Percentiles rank a stretch among this genome's conserved stretches.
Evolutionary conservation across 352 stramenopile genomes (phyloP).

Genomic region (Aphanomyces cochlioides): DNA sequence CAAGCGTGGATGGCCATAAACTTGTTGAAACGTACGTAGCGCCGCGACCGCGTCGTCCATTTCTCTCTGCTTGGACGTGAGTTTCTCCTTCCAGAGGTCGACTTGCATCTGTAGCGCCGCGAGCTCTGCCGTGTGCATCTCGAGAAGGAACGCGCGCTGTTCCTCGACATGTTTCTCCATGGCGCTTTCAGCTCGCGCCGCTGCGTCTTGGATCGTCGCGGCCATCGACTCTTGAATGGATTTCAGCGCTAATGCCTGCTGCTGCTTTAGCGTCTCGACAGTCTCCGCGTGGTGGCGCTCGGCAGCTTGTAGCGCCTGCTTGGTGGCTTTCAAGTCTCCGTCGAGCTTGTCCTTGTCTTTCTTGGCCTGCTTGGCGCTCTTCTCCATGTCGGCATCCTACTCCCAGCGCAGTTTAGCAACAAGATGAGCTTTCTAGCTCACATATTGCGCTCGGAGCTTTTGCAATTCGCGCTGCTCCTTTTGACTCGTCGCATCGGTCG

Average conservation of each 20-base stretch:
- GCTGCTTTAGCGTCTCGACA: slow-evolving; percentile 28
- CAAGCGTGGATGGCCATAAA: background rate
- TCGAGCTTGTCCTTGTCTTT: slow-evolving; percentile 12
- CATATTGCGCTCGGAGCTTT: slow-evolving; percentile 32
- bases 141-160: slow-evolving; percentile 14
- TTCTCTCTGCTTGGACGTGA: background rate
- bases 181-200: background rate
- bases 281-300: slow-evolving; percentile 30
- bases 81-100: background rate
- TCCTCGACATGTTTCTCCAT: slow-evolving; percentile 15
- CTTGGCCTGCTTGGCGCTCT: background rate
- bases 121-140: slow-evolving; percentile 17
- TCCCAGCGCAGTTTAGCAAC: background rate
- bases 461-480: slow-evolving; percentile 38
- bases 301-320: slow-evolving; percentile 26
- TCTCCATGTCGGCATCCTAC: slow-evolving; percentile 6
- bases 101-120: background rate
- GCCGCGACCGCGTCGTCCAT: background rate
- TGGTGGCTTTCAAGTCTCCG: slow-evolving; percentile 28
- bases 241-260: slow-evolving; percentile 28
- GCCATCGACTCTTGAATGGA: slow-evolving; percentile 32
- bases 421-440: background rate
- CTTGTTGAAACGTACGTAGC: background rate
- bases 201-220: background rate
- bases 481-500: slow-evolving; percentile 25